Evolutionary conservation across 148 eudicot species (phyloP).

Genomic region (Cornus controversa): DNA sequence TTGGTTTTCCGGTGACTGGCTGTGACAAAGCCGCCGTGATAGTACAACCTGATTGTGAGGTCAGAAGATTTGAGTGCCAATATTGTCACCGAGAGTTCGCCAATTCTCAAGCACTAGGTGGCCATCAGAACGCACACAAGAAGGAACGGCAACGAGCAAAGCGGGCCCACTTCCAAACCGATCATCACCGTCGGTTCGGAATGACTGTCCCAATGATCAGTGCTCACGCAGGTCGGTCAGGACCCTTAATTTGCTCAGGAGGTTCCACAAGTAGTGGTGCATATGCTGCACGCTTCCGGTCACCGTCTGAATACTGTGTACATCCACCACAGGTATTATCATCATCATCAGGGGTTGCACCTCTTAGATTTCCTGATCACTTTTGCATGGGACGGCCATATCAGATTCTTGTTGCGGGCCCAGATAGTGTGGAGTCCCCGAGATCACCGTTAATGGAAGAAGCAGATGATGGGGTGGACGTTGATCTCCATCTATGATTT

Average conservation of each 20-base stretch:
- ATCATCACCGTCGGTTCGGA: conserved; percentile 21
- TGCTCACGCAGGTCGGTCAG: conserved; percentile 23
- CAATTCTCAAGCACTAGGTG: conserved; percentile 51
- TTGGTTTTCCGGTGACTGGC: conserved; percentile 32
- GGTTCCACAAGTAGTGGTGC: neutral
- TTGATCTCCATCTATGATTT: conserved; percentile 46
- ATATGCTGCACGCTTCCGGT: conserved; percentile 1
- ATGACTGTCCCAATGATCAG: conserved; percentile 11
- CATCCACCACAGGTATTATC: conserved; percentile 29
- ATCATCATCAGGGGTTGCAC: too few species aligned
- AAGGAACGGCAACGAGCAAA: conserved; percentile 39
- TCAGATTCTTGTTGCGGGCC: neutral
- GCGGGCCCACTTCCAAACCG: conserved; percentile 27
- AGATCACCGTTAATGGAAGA: neutral
- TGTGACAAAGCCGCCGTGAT: conserved; percentile 9
- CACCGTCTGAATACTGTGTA: conserved; percentile 15
- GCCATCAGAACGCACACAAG: conserved; percentile 55
- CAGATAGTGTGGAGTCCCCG: neutral
- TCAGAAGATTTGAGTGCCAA: conserved; percentile 38
- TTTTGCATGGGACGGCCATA: conserved; percentile 15
- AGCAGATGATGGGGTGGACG: conserved; percentile 29
- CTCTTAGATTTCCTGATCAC: conserved; percentile 17
- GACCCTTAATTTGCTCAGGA: conserved; percentile 2
- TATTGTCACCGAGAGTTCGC: conserved; percentile 35
- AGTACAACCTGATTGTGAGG: conserved; percentile 11